Base-by-base conservation (phyloP, 2,329 filamentous ascomycete genomes). In the Colletotrichum tamarilloi region DNA sequence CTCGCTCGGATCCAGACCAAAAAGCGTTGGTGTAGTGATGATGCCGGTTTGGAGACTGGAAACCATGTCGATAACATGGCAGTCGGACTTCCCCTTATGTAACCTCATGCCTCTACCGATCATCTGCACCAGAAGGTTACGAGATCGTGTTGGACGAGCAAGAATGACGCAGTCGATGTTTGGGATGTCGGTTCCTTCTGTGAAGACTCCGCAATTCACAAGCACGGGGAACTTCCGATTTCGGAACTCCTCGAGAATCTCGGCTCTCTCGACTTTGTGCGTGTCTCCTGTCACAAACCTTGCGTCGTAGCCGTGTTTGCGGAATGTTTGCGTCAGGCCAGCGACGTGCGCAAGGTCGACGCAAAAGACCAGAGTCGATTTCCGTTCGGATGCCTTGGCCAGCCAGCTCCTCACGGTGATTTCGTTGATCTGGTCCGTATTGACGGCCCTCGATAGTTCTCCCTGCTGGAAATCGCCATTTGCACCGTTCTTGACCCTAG, bases 61-160 rank as follows among this genome's bases (percentile, higher is more conserved):
- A 0, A 98, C 97, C 91, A 99, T 95, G 82, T 99, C 97, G 78
- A 99, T 97, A 73, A 99, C 88, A 81, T 98, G 97, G 77, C 97
- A 99, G 79, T 98, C 91, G 52, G 92, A 85, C 82, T 99, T 99
- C 14, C 90, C 93, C 1, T 92, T 87, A 80, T 94, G 89, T 52
- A 98, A 84, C 55, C 97, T 91, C 91, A 99, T 94, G 5, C 97
- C 97, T 77, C 97, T 90, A 0, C 97, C 97, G 74, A 99, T 98
- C 97, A 99, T 99, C 82, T 99, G 97, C 1, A 98, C 91, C 1
- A 99, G 89, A 2, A 99, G 85, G 77, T 98, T 98, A n/a, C 94
- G 91, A 19, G 97, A 98, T 77, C 92, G 92, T 1, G 97, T 99
- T 0, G 97, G 97, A 28, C 97, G 88, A 4, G 93, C 95, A 9